phyloP scores from a whole-genome alignment of 2,329 filamentous ascomycete genomes.

The Ophiostoma piceae region DNA sequence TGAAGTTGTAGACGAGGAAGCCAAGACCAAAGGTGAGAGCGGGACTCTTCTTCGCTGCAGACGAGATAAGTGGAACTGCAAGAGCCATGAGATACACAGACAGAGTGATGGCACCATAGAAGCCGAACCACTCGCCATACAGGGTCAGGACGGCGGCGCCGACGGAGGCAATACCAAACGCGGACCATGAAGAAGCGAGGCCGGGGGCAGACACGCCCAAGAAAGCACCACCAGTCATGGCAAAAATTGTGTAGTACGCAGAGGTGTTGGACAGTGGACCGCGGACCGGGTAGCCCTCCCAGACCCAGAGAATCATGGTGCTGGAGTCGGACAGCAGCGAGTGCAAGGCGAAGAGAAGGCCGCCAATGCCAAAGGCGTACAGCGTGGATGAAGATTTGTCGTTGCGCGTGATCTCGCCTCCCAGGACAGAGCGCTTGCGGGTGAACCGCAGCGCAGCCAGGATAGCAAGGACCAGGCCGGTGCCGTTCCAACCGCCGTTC shows the following conservation, averaged over 20 bases:
- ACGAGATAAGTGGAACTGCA: slow-evolving; percentile 66
- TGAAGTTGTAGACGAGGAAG: slow-evolving; percentile 85
- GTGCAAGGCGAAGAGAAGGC: slow-evolving; percentile 82
- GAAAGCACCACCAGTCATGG: slow-evolving; percentile 77
- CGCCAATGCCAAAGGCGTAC: slow-evolving; percentile 72
- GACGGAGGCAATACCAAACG: slow-evolving; percentile 69
- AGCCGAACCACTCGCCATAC: slow-evolving; percentile 80
- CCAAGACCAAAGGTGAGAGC: slow-evolving; percentile 79
- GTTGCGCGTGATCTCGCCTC: slow-evolving; percentile 32
- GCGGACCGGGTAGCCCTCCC: slow-evolving; percentile 89
- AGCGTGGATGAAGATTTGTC: slow-evolving; percentile 36
- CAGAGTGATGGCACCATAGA: slow-evolving; percentile 71
- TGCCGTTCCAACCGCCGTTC: slow-evolving; percentile 90
- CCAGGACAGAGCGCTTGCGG: slow-evolving; percentile 50
- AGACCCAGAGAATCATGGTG: slow-evolving; percentile 98
- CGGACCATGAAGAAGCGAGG: slow-evolving; percentile 70
- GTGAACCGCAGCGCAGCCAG: slow-evolving; percentile 72
- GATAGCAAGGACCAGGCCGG: slow-evolving; percentile 69
- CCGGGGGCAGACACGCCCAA: slow-evolving; percentile 68
- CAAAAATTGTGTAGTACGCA: slow-evolving; percentile 76
- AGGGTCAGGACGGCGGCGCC: slow-evolving; percentile 74
- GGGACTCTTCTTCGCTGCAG: slow-evolving; percentile 71
- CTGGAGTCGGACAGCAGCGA: slow-evolving; percentile 93
- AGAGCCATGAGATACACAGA: slow-evolving; percentile 78
- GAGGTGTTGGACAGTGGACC: slow-evolving; percentile 87